Conservation (phyloP, 2,329 filamentous ascomycete genomes). For the Claviceps sorghi region DNA sequence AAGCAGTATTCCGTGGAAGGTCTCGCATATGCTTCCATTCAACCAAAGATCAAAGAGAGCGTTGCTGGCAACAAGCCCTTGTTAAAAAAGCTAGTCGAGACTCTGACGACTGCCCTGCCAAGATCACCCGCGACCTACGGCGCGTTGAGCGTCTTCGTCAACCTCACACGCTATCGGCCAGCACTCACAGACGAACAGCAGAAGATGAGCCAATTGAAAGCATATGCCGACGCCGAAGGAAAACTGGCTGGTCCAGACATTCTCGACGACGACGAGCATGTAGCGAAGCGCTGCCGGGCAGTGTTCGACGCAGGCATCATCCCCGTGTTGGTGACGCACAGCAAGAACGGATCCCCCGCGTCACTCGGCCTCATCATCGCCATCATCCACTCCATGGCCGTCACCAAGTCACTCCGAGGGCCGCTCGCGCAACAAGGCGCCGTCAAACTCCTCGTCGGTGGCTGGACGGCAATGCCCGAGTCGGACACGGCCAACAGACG, state of each 20-base stretch:
- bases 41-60: conserved; percentile 70
- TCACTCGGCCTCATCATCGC: conserved; percentile 59
- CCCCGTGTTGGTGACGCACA: conserved; percentile 61
- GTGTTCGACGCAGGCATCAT: conserved; percentile 69
- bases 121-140: conserved; percentile 69
- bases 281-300: conserved; percentile 58
- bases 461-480: conserved; percentile 47
- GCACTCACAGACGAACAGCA: conserved; percentile 77
- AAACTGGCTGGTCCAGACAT: conserved; percentile 46
- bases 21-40: conserved; percentile 79
- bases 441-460: conserved; percentile 65
- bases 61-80: conserved; percentile 55
- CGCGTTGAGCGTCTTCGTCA: conserved; percentile 69
- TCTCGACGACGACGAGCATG: conserved; percentile 62
- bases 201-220: conserved; percentile 80
- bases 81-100: conserved; percentile 53
- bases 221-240: conserved; percentile 78
- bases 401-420: conserved; percentile 58
- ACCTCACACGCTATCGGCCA: conserved; percentile 70
- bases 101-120: conserved; percentile 41
- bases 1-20: conserved; percentile 72
- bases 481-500: conserved; percentile 33
- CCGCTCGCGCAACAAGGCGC: conserved; percentile 87
- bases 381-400: conserved; percentile 65
- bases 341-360: conserved; percentile 55